A percentile compares a stretch with the other conserved stretches of the same genome.
Evolutionary conservation across 331 rosid species (phyloP).

Genomic region (Rhamnella rubrinervis): DNA sequence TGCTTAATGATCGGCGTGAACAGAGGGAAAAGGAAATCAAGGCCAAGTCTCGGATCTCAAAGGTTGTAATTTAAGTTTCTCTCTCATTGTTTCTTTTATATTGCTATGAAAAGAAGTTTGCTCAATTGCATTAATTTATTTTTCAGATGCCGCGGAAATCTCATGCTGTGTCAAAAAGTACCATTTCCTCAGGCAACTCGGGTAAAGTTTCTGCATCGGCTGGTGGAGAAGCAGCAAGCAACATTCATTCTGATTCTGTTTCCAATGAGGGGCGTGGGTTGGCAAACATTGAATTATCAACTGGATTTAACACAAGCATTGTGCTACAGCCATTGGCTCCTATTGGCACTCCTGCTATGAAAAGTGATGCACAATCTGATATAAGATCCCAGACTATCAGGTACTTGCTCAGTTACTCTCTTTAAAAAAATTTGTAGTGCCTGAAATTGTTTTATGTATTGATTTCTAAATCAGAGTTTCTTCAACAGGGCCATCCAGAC

Average conservation of each 20-base stretch:
- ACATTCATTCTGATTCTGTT: slow-evolving; percentile 40
- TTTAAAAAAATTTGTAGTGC: slow-evolving; percentile 13
- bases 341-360: slow-evolving; percentile 87
- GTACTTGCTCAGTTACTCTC: slow-evolving; percentile 26
- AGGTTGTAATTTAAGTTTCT: slow-evolving; percentile 42
- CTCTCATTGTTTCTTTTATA: slow-evolving; percentile 7
- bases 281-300: slow-evolving; percentile 50
- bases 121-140: slow-evolving; percentile 23
- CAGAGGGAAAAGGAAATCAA: slow-evolving; percentile 86
- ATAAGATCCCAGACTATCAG: slow-evolving; percentile 62
- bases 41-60: slow-evolving; percentile 74
- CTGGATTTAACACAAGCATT: slow-evolving; percentile 56
- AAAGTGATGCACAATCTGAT: slow-evolving; percentile 65
- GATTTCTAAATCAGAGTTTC: slow-evolving; percentile 20
- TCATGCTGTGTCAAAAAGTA: slow-evolving; percentile 46
- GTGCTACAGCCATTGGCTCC: slow-evolving; percentile 79
- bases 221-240: slow-evolving; percentile 43
- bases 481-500: slow-evolving; percentile 57
- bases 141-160: slow-evolving; percentile 60
- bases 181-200: slow-evolving; percentile 31
- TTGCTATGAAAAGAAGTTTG: slow-evolving; percentile 20
- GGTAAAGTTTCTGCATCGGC: slow-evolving; percentile 45
- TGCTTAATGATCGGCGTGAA: slow-evolving; percentile 92
- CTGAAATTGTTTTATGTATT: background rate
- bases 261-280: slow-evolving; percentile 49